Evolutionary conservation across 306 rosid species (phyloP), one percentile per base, ranked within the genome.

Genomic region (Ceratonia siliqua): DNA sequence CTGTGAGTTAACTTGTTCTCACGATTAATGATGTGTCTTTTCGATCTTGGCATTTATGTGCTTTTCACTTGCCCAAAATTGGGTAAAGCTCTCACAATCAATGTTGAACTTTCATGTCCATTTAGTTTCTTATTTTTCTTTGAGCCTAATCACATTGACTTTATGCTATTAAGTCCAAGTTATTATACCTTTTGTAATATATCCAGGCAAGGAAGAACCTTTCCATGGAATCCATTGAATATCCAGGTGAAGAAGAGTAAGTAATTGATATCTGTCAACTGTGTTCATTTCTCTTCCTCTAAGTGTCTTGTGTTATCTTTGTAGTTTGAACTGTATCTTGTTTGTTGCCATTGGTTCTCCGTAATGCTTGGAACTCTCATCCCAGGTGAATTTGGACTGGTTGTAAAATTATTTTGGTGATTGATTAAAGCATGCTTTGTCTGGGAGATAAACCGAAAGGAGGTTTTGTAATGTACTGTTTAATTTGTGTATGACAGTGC

Each of bases 131-230:
- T 76, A 63, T 14, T 38, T 75, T 56, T 54, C 42, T 15, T 49
- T 25, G 54, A 62, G 70, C 35, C 68, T 68, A 59, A 43, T 57
- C 75, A 71, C 24, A 17, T 54, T 68, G 70, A 33, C 49, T 38
- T 76, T 17, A 3, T 72, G 59, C 68, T 35, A 24, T 48, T 58
- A 25, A 79, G 12, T 63, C 49, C 15, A 70, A 27, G 68, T 12
- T 64, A 25, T 73, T 54, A 21, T 62, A 53, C 54, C 62, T 61
- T 64, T 49, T 2, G 61, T 77, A 73, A 55, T 62, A 43, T 67
- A 12, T 76, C 66, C 92, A 95, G 99, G 98, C 89, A 85, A 92
- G 76, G 87, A 95, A 92, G 95, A 92, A 95, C 74, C 91, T 90
- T 80, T 92, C 99, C 70, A 83, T 90, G 99, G 96, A 95, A 74